These are phyloP conservation scores for Backusella westeae DNA, from an alignment of 192 early-diverging fungal species.

Conservation along the genomic window DNA sequence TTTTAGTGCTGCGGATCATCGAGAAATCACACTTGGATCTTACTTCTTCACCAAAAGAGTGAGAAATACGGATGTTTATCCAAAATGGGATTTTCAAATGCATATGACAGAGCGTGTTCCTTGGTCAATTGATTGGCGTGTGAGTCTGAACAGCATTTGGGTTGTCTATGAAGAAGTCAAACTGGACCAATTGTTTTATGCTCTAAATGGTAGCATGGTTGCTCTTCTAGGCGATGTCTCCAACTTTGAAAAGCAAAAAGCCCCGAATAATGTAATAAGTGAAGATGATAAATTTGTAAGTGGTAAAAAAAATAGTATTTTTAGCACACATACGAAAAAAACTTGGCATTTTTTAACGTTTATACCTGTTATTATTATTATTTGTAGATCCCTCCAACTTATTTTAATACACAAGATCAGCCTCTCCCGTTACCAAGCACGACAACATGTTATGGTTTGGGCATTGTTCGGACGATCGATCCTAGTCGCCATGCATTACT, in stretches of 20 bases:
- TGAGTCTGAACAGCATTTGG: constrained; percentile 58
- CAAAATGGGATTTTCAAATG: constrained; percentile 53
- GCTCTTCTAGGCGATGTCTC: constrained; percentile 61
- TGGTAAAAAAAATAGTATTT: not conserved
- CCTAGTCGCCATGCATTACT: constrained; percentile 49
- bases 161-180: constrained; percentile 75
- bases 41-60: constrained; percentile 59
- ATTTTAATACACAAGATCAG: constrained; percentile 39
- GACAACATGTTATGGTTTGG: constrained; percentile 63
- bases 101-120: constrained; percentile 57
- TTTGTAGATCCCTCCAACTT: constrained; percentile 32
- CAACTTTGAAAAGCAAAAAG: constrained; percentile 5
- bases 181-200: constrained; percentile 72
- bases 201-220: constrained; percentile 84
- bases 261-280: not conserved
- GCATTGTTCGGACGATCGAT: constrained; percentile 66
- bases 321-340: not conserved
- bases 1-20: constrained; percentile 61
- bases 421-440: constrained; percentile 44
- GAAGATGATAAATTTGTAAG: not conserved
- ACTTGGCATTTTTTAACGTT: not conserved
- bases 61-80: not conserved
- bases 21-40: constrained; percentile 61
- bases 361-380: not conserved
- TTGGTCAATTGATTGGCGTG: constrained; percentile 59